Evolutionary conservation across 129 eudicot species (phyloP).

Genomic region (Tagetes patula): DNA sequence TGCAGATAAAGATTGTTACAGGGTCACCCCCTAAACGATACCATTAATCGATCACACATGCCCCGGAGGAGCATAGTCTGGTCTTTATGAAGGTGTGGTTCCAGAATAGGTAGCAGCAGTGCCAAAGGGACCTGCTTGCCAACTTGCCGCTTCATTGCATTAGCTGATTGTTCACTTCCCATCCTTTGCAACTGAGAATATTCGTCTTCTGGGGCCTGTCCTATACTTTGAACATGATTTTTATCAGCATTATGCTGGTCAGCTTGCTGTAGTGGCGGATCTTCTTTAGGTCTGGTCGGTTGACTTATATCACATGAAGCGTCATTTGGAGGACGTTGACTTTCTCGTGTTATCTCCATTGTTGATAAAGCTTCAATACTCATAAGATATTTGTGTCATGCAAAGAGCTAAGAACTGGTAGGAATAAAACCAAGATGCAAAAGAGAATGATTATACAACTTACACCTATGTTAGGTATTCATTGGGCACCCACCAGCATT

Average conservation of each 20-base stretch:
- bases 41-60: conserved; percentile 61
- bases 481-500: too few relatives aligned
- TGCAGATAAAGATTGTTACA: not conserved
- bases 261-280: conserved; percentile 1
- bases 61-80: conserved; percentile 76
- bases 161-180: conserved; percentile 45
- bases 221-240: conserved; percentile 35
- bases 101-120: conserved; percentile 73
- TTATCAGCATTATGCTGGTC: conserved; percentile 45
- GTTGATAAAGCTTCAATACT: conserved; percentile 42
- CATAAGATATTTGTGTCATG: not conserved
- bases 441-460: not conserved
- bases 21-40: conserved; percentile 14
- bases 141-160: conserved; percentile 39
- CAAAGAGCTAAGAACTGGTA: conserved; percentile 33
- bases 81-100: conserved; percentile 88
- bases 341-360: conserved; percentile 45
- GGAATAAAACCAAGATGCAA: not conserved
- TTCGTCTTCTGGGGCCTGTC: conserved; percentile 38
- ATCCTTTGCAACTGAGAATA: conserved; percentile 31
- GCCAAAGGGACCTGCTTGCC: conserved; percentile 84
- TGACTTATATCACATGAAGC: conserved; percentile 38
- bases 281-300: conserved; percentile 40
- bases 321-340: conserved; percentile 46
- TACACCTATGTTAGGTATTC: too few relatives aligned